Conservation (phyloP, 2,329 filamentous ascomycete species). For the Davidsoniella australis region DNA sequence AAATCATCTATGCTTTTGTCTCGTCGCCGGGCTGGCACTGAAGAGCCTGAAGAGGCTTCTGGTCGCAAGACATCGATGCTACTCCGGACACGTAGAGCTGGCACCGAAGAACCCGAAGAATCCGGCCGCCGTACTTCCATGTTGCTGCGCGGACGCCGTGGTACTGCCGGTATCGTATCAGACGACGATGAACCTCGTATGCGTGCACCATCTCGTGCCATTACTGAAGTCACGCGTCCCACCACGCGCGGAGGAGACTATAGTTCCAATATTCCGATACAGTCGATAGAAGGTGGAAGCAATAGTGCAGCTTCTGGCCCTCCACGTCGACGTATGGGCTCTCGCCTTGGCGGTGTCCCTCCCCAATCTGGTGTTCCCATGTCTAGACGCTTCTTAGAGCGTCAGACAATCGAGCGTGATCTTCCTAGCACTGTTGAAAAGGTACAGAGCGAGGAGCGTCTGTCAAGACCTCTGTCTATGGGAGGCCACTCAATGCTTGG, state of each 20-base stretch:
- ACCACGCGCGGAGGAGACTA: slow-evolving; percentile 21
- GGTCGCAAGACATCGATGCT: slow-evolving; percentile 28
- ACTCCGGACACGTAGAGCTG: slow-evolving; percentile 23
- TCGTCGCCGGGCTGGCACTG: slow-evolving; percentile 30
- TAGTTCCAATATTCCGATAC: background rate
- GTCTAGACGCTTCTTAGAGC: slow-evolving; percentile 7
- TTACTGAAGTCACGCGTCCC: slow-evolving; percentile 33
- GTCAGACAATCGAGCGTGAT: slow-evolving; percentile 13
- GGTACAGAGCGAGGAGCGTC: slow-evolving; percentile 23
- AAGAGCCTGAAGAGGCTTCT: slow-evolving; percentile 29
- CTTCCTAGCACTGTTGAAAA: slow-evolving; percentile 19
- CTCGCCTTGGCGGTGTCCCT: slow-evolving; percentile 23
- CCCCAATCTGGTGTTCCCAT: slow-evolving; percentile 10
- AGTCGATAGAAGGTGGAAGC: slow-evolving; percentile 17
- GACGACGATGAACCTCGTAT: slow-evolving; percentile 27
- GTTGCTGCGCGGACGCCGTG: slow-evolving; percentile 29
- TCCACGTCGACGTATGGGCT: slow-evolving; percentile 34
- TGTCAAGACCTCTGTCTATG: slow-evolving; percentile 29
- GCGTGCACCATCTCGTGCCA: slow-evolving; percentile 40
- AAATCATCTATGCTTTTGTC: slow-evolving; percentile 36
- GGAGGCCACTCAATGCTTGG: slow-evolving; percentile 25
- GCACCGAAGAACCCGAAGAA: slow-evolving; percentile 34
- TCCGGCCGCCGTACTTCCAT: slow-evolving; percentile 30
- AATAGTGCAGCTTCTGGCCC: slow-evolving; percentile 25
- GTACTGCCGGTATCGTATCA: slow-evolving; percentile 25